These are phyloP conservation scores for Allodekkera sacchari DNA, from an alignment of 805 yeast species.

Conservation along the genomic window DNA sequence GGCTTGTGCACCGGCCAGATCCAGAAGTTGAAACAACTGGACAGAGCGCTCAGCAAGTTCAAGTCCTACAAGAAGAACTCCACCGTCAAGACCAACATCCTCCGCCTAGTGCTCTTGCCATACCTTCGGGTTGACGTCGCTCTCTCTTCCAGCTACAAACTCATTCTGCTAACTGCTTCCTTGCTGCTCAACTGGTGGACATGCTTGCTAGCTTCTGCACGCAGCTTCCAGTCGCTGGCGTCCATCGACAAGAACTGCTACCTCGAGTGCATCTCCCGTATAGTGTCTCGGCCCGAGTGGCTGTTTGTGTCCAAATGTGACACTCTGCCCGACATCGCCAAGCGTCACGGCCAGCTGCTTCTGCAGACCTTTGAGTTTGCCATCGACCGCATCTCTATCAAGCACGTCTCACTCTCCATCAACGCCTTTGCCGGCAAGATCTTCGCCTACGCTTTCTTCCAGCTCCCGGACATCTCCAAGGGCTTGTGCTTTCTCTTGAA, in stretches of 20 bases:
- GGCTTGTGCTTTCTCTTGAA: slow-evolving; percentile 50
- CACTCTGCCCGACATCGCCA: slow-evolving; percentile 12
- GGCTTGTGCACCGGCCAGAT: neutral
- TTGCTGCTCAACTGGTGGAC: slow-evolving; percentile 44
- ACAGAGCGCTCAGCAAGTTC: slow-evolving; percentile 36
- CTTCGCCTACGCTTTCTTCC: slow-evolving; percentile 54
- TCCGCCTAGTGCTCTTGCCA: slow-evolving; percentile 39
- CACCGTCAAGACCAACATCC: slow-evolving; percentile 35
- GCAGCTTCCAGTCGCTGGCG: slow-evolving; percentile 27
- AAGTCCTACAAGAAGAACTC: slow-evolving; percentile 28
- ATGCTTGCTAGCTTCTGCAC: slow-evolving; percentile 27
- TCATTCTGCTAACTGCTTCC: slow-evolving; percentile 4
- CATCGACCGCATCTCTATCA: slow-evolving; percentile 38
- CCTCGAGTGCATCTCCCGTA: slow-evolving; percentile 45
- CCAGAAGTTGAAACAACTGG: slow-evolving; percentile 29
- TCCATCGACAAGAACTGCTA: slow-evolving; percentile 43
- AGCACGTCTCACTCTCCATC: slow-evolving; percentile 44
- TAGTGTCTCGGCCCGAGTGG: slow-evolving; percentile 43
- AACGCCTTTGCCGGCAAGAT: slow-evolving; percentile 66
- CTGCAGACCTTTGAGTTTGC: slow-evolving; percentile 46
- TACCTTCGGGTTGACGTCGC: slow-evolving; percentile 25
- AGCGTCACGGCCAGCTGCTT: slow-evolving; percentile 28
- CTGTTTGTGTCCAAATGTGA: too few species aligned
- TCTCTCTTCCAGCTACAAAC: slow-evolving; percentile 5
- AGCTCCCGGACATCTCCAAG: slow-evolving; percentile 45